A percentile compares a stretch with the other conserved stretches of the same genome.
Evolutionary conservation across 164 flowering plant species (phyloP).

Genomic region (Aristolochia contorta): DNA sequence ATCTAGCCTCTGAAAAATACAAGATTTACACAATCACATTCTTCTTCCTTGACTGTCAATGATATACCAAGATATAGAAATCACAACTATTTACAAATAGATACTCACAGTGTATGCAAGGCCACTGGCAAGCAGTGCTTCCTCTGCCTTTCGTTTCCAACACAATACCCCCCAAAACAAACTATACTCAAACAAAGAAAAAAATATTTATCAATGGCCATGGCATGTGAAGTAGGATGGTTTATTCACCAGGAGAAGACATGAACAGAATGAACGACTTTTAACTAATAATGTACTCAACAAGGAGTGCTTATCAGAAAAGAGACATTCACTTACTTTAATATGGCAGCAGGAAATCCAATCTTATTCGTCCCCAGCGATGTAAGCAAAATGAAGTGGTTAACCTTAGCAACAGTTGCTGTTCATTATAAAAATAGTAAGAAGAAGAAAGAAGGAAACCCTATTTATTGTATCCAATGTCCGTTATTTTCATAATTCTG

Average conservation of each 20-base stretch:
- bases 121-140: conserved; percentile 83
- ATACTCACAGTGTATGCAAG: conserved; percentile 82
- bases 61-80: neutral
- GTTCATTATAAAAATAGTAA: conserved; percentile 12
- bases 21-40: no score
- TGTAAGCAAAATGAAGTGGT: conserved; percentile 78
- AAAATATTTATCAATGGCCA: no score
- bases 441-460: neutral
- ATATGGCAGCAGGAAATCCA: conserved; percentile 91
- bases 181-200: conserved; percentile 25
- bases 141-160: conserved; percentile 98
- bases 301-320: no score
- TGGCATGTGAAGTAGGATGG: no score
- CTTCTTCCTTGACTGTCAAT: no score
- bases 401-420: conserved; percentile 70
- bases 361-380: conserved; percentile 92
- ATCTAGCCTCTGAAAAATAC: no score
- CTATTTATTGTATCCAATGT: neutral
- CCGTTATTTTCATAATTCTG: neutral
- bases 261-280: no score
- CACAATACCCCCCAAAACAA: conserved; percentile 95
- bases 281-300: no score
- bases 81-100: neutral
- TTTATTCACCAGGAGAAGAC: no score
- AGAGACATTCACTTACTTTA: conserved; percentile 51